Evolutionary conservation across 208 protist species (phyloP), one percentile per base, ranked within the genome.

Genomic region (Leishmania major): DNA sequence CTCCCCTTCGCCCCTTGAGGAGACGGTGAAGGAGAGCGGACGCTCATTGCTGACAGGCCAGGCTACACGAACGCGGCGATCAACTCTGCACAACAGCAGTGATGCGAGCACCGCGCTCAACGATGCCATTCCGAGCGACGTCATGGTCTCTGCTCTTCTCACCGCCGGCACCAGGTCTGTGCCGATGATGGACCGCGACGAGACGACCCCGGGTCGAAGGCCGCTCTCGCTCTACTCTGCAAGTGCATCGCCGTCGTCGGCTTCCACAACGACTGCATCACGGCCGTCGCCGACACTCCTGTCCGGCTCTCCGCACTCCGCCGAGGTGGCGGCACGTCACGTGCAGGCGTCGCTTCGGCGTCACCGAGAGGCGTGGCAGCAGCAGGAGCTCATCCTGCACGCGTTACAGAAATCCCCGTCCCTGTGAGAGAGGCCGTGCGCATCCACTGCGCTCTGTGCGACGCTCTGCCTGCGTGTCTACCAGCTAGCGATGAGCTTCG

Each of bases 281-380:
- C 15, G 57, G 3, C 37, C 22, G 60, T 37, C 53, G 59, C 53
- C 77, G 59, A 75, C 76, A 37, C 60, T 69, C 22, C 22, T 70
- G 22, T 75, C 13, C 43, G 31, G 47, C 43, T 86, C 83, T 3
- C 83, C 83, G 43, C 75, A 40, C 47, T 57, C 77, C 47, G 72
- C 78, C 64, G 78, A 75, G 57, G 78, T 77, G 66, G 75, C 78
- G 17, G 83, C 78, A 62, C 83, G 83, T 25, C 75, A 86, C 78
- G 76, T 71, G 35, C 78, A 80, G 55, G 75, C 78, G 37, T 80
- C 78, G 15, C 78, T 86, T 79, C 76, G 45, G 47, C 83, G 83
- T 11, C 78, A 86, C 11, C 83, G 78, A n/a, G 78, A 79, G 64
- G 57, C 78, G 13, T 86, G 83, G 83, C 78, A 86, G 75, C 83